Percentiles rank a stretch among this genome's conserved stretches.
These are phyloP conservation scores for Colletotrichum liriopes DNA, from an alignment of 2,329 filamentous ascomycete genomes.

Conservation along the genomic window DNA sequence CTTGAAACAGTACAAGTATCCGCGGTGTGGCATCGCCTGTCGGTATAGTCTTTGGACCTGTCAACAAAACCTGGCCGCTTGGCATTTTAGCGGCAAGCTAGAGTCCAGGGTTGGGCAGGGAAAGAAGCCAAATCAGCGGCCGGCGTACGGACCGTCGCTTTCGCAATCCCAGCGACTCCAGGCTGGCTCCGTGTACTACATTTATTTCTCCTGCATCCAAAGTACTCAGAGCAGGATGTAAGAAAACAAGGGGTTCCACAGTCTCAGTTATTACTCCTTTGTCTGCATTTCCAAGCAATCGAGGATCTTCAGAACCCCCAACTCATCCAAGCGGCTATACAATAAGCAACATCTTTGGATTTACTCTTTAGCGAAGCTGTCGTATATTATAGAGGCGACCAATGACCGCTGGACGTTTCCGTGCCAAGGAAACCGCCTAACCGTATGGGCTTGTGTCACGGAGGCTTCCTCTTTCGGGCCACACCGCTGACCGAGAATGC, in stretches of 20 bases:
- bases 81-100: not conserved
- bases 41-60: no score
- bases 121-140: not conserved
- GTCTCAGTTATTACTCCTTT: no score
- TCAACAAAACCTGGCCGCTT: not conserved
- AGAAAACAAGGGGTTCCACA: not conserved
- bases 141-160: not conserved
- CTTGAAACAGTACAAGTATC: not conserved
- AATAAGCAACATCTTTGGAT: not conserved
- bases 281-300: not conserved
- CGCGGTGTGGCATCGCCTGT: not conserved
- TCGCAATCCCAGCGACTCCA: not conserved
- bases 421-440: not conserved
- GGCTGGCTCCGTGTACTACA: not conserved
- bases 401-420: not conserved
- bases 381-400: not conserved
- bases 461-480: not conserved
- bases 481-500: not conserved
- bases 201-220: not conserved
- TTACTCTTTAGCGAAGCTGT: not conserved
- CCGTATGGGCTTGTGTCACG: not conserved
- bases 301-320: no score
- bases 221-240: no score
- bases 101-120: not conserved
- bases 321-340: not conserved